Evolutionary conservation across 306 rosid species (phyloP).

Genomic region (Prunus armeniaca): DNA sequence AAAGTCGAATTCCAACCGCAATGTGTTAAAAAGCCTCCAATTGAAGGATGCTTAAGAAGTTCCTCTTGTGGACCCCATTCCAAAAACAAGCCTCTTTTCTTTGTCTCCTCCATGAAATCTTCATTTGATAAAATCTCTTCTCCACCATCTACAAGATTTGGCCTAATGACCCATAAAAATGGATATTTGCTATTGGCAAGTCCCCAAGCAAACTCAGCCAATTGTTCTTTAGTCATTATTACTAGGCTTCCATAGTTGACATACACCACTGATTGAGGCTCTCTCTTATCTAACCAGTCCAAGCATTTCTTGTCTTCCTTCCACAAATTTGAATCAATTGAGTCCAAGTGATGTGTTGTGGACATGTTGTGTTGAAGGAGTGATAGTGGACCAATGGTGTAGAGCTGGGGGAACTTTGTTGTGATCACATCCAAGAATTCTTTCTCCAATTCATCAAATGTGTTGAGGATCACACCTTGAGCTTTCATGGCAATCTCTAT

Average conservation of each 20-base stretch:
- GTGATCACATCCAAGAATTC: conserved; percentile 9
- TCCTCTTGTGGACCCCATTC: conserved; percentile 30
- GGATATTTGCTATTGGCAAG: conserved; percentile 18
- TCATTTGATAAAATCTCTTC: not conserved
- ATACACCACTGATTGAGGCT: conserved; percentile 10
- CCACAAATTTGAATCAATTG: conserved; percentile 20
- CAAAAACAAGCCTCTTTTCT: conserved; percentile 18
- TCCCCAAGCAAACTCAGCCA: conserved; percentile 29
- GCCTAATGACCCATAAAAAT: conserved; percentile 27
- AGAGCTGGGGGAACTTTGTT: conserved; percentile 6
- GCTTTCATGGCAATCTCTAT: not conserved
- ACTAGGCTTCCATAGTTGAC: conserved; percentile 25
- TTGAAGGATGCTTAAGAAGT: conserved; percentile 16
- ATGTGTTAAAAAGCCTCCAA: conserved; percentile 25
- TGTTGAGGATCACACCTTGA: conserved; percentile 19
- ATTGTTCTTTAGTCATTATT: not conserved
- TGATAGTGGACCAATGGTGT: conserved; percentile 15
- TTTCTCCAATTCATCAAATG: conserved; percentile 24
- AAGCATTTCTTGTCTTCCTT: conserved; percentile 11
- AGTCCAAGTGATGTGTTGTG: not conserved
- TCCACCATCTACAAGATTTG: conserved; percentile 18
- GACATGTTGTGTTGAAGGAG: not conserved
- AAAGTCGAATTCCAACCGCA: conserved; percentile 24
- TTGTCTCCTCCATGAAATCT: conserved; percentile 1
- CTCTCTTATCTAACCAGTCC: conserved; percentile 16